phyloP scores from a whole-genome alignment of 2,329 filamentous ascomycete genomes.

The Ascochyta clinopodiicola region DNA sequence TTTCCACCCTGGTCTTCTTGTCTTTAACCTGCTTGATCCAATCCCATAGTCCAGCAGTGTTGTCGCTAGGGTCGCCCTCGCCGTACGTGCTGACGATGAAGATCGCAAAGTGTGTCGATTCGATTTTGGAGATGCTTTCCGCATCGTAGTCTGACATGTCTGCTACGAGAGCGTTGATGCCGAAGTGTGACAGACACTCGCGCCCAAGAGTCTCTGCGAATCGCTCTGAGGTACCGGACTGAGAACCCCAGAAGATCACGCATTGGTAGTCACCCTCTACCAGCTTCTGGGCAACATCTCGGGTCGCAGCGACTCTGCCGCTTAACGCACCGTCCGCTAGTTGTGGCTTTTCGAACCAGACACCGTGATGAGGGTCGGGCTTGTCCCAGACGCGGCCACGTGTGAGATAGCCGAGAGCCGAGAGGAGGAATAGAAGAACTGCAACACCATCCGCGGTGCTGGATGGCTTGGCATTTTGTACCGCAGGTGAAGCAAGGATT shows the following conservation, averaged over 20 bases:
- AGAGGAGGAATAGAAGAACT: constrained; percentile 47
- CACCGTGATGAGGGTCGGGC: constrained; percentile 57
- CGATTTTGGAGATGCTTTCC: constrained; percentile 45
- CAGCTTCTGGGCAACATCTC: constrained; percentile 56
- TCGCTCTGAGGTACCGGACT: constrained; percentile 56
- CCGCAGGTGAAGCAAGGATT: constrained; percentile 13
- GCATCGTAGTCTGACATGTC: constrained; percentile 58
- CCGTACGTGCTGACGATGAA: constrained; percentile 50
- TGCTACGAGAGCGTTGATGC: constrained; percentile 50
- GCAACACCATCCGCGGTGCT: constrained; percentile 49
- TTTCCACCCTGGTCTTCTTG: constrained; percentile 25
- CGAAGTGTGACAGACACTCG: constrained; percentile 51
- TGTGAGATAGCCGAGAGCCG: constrained; percentile 50
- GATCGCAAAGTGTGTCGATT: constrained; percentile 37
- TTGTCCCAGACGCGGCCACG: constrained; percentile 55
- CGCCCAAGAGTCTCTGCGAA: constrained; percentile 52
- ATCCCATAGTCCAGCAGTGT: constrained; percentile 44
- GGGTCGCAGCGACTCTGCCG: constrained; percentile 38
- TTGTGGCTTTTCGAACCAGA: constrained; percentile 60
- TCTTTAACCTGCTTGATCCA: constrained; percentile 42
- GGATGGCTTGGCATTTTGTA: constrained; percentile 37
- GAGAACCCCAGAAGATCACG: constrained; percentile 59
- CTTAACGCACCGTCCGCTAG: constrained; percentile 41
- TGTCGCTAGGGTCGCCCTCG: constrained; percentile 51
- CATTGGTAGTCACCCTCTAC: constrained; percentile 44